Conservation (phyloP, 1,284 basidiomycete species). For the Malassezia cuniculi region DNA sequence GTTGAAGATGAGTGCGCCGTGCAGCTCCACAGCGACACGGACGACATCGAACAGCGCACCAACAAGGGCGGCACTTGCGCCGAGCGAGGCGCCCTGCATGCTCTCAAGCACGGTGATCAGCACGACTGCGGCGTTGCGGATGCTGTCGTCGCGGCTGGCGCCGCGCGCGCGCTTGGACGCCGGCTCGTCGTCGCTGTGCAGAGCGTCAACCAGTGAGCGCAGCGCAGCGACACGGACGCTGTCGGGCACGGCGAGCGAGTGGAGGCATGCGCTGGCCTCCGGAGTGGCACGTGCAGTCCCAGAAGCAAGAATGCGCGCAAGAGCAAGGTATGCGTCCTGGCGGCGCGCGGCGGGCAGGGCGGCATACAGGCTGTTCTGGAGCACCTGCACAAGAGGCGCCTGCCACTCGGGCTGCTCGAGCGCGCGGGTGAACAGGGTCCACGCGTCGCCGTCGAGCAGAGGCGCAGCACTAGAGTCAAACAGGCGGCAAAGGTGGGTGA, state of each 20-base stretch:
- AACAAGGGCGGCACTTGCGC: conserved; percentile 60
- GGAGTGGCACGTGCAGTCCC: conserved; percentile 16
- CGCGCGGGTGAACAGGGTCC: conserved; percentile 18
- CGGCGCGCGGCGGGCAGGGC: conserved; percentile 52
- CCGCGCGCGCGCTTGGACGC: conserved; percentile 22
- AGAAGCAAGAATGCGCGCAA: conserved; percentile 43
- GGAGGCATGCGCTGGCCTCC: conserved; percentile 18
- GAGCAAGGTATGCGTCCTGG: conserved; percentile 51
- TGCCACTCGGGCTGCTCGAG: conserved; percentile 13
- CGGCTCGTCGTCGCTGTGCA: conserved; percentile 49
- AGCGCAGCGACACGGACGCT: conserved; percentile 55
- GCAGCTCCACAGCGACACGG: conserved; percentile 55
- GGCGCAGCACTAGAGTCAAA: conserved; percentile 51
- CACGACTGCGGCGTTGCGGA: conserved; percentile 21
- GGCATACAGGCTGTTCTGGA: conserved; percentile 51
- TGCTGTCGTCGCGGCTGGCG: conserved; percentile 15
- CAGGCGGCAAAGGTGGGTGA: conserved; percentile 49
- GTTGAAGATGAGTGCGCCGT: conserved; percentile 51
- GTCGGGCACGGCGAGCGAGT: conserved; percentile 33
- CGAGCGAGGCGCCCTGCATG: conserved; percentile 54
- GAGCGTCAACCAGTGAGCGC: conserved; percentile 50
- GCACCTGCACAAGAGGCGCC: conserved; percentile 31
- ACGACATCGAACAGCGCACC: conserved; percentile 63
- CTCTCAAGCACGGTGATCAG: conserved; percentile 56
- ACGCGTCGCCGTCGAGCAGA: conserved; percentile 47